phyloP scores from a whole-genome alignment of 768 basidiomycete species.

The Suillus occidentalis region DNA sequence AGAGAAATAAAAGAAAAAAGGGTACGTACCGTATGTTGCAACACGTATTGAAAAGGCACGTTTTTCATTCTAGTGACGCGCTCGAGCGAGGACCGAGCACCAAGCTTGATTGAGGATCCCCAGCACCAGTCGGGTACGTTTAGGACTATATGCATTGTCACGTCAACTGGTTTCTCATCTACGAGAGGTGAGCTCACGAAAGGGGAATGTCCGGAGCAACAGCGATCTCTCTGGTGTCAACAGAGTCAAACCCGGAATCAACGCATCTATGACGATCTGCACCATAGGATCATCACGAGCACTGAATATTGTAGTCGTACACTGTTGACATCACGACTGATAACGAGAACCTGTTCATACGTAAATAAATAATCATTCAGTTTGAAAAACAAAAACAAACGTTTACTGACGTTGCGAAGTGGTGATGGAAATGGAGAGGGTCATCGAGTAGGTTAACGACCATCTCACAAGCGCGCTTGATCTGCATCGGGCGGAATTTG shows the following conservation, averaged over 20 bases:
- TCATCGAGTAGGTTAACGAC: slow-evolving; percentile 26
- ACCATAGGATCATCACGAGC: slow-evolving; percentile 8
- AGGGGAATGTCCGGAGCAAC: background rate
- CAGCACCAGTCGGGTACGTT: slow-evolving; percentile 15
- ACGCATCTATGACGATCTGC: background rate
- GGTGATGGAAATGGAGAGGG: slow-evolving; percentile 30
- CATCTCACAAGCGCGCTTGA: slow-evolving; percentile 22
- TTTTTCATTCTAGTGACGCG: slow-evolving; percentile 5
- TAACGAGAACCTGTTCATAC: slow-evolving; percentile 7
- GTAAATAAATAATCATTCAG: background rate
- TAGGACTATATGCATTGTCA: background rate
- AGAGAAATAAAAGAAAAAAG: background rate
- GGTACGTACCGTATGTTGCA: slow-evolving; percentile 4
- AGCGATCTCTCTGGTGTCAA: slow-evolving; percentile 7
- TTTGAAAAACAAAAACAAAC: slow-evolving; percentile 5
- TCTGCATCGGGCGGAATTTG: slow-evolving; percentile 25
- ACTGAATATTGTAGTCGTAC: slow-evolving; percentile 2
- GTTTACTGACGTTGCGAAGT: slow-evolving; percentile 14
- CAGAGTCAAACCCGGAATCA: background rate
- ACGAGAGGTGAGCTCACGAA: slow-evolving; percentile 3
- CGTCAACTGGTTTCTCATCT: background rate
- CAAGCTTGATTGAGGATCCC: slow-evolving; percentile 9
- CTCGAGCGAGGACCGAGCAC: background rate
- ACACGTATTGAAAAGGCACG: slow-evolving; percentile 6
- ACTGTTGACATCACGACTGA: slow-evolving; percentile 8